Conservation (phyloP, 1,284 basidiomycete species). For the Hymenochaete sp. region DNA sequence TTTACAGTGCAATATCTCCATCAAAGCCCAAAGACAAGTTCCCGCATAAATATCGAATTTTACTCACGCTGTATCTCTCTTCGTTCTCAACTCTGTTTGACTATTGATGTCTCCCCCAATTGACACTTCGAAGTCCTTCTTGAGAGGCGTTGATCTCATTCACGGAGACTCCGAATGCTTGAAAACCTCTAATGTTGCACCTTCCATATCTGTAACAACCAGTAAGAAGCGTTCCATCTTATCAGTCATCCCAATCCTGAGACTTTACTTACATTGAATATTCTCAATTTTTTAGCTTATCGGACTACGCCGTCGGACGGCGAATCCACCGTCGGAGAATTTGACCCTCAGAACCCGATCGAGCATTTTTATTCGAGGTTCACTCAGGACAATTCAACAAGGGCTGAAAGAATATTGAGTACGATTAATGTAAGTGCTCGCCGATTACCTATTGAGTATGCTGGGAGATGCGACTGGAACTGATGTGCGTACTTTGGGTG, state of each 20-base stretch:
- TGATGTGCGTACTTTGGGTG: constrained; percentile 3
- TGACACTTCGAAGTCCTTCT: no score
- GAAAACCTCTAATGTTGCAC: constrained; percentile 44
- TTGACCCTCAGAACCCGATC: constrained; percentile 40
- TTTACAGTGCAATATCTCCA: no score
- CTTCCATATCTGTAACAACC: constrained; percentile 58
- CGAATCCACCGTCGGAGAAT: constrained; percentile 22
- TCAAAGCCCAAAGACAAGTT: no score
- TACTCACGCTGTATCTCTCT: no score
- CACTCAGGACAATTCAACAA: constrained; percentile 49
- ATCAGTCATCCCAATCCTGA: no score
- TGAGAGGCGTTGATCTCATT: constrained; percentile 47
- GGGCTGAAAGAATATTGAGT: constrained; percentile 61
- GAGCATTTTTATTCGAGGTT: constrained; percentile 66
- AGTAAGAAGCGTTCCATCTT: no score
- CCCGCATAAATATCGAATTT: no score
- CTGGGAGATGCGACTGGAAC: no score
- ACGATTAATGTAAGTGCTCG: constrained; percentile 48
- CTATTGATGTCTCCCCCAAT: no score
- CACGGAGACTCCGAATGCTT: constrained; percentile 45
- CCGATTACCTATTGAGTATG: background rate
- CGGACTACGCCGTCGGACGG: constrained; percentile 40
- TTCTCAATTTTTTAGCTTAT: background rate
- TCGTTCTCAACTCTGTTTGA: no score
- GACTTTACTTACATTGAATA: no score